Percentiles rank a stretch among this genome's conserved stretches.
Conservation (phyloP, 2,329 filamentous ascomycete genomes). For the Neurospora sp. region DNA sequence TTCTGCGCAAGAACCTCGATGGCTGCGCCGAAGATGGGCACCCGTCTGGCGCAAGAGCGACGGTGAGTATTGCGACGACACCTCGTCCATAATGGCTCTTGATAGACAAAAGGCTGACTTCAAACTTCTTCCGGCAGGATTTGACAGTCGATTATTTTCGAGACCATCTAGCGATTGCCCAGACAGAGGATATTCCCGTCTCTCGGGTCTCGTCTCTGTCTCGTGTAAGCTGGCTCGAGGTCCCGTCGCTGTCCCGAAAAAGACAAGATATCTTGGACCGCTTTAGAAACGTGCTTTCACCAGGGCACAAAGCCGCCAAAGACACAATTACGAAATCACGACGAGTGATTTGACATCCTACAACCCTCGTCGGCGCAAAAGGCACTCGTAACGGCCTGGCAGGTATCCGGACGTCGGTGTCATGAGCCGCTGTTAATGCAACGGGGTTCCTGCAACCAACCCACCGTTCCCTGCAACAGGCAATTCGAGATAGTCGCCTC, state of each 20-base stretch:
- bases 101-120: background rate
- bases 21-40: background rate
- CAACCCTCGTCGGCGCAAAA: background rate
- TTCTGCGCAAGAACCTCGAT: background rate
- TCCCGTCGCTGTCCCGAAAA: background rate
- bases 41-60: background rate
- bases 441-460: background rate
- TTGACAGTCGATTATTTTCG: background rate
- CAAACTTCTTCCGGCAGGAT: accelerated
- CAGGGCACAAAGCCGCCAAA: background rate
- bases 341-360: background rate
- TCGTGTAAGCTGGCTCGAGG: background rate
- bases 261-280: background rate
- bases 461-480: background rate
- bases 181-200: background rate
- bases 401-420: background rate
- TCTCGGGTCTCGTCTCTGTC: background rate
- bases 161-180: background rate
- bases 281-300: background rate
- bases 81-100: background rate
- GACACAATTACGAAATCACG: background rate
- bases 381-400: background rate
- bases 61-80: background rate
- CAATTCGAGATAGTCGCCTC: no score
- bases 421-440: background rate